Conservation (phyloP, 345 rosid species). For the Murraya koenigii region DNA sequence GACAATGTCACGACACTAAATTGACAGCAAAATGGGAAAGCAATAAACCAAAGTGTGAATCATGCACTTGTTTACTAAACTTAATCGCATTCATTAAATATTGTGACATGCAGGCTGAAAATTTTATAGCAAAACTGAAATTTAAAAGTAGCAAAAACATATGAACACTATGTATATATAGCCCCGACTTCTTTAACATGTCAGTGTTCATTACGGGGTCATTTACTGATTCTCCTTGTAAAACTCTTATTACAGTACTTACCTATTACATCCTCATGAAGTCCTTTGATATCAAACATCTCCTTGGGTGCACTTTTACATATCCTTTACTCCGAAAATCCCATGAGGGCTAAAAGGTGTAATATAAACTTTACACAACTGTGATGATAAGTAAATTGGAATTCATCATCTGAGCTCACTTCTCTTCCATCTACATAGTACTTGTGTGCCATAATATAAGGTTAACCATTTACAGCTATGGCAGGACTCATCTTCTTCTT, state of each 20-base stretch:
- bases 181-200: neutral
- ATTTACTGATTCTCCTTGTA: conserved; percentile 2
- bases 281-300: conserved; percentile 1
- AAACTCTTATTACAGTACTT: conserved; percentile 13
- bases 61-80: neutral
- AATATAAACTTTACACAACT: neutral
- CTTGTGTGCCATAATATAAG: neutral
- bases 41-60: neutral
- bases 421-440: conserved; percentile 5
- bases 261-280: conserved; percentile 6
- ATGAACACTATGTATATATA: neutral
- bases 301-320: conserved; percentile 17
- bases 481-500: conserved; percentile 67
- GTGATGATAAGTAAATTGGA: neutral
- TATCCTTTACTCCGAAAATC: conserved; percentile 7
- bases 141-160: neutral
- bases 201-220: conserved; percentile 9
- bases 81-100: neutral
- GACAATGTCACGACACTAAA: neutral
- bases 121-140: neutral
- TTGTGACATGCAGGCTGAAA: neutral
- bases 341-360: neutral
- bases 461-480: conserved; percentile 33
- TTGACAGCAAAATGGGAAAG: neutral
- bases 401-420: conserved; percentile 5